Evolutionary conservation across 2,329 filamentous ascomycete genomes (phyloP).

Genomic region (Karstenula rhodostoma): DNA sequence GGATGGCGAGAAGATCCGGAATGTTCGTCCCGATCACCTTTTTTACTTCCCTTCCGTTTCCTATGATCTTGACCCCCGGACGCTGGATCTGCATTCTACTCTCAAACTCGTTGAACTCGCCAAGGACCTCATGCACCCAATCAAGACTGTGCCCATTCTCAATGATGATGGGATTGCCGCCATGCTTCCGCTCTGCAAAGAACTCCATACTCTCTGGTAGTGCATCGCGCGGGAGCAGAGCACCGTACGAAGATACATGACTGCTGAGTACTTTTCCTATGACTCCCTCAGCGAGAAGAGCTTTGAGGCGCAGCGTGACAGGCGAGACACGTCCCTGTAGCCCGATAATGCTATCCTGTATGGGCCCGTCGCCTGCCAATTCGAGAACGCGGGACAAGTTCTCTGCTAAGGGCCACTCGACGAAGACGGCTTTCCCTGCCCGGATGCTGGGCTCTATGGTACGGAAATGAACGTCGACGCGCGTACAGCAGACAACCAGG

Average conservation of each 20-base stretch:
- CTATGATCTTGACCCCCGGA: conserved; percentile 19
- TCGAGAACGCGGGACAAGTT: conserved; percentile 49
- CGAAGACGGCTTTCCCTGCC: conserved; percentile 62
- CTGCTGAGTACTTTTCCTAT: conserved; percentile 53
- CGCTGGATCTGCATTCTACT: conserved; percentile 30
- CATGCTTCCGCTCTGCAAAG: conserved; percentile 27
- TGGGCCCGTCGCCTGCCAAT: conserved; percentile 39
- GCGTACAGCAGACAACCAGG: conserved; percentile 60
- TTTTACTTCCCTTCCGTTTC: conserved; percentile 7
- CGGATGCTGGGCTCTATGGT: conserved; percentile 57
- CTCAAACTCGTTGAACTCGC: conserved; percentile 23
- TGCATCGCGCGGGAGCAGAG: conserved; percentile 19
- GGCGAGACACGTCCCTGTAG: conserved; percentile 54
- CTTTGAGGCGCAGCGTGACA: conserved; percentile 48
- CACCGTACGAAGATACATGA: conserved; percentile 22
- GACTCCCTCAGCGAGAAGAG: conserved; percentile 48
- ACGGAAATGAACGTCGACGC: conserved; percentile 62
- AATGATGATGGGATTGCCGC: conserved; percentile 30
- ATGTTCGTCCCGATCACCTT: conserved; percentile 46
- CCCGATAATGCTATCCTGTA: conserved; percentile 48
- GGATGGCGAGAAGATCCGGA: conserved; percentile 55
- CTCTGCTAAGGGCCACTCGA: conserved; percentile 60
- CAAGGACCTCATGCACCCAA: conserved; percentile 28
- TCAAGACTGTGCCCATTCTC: conserved; percentile 33
- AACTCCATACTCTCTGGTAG: conserved; percentile 24